Evolutionary conservation across 495 filamentous ascomycete species (phyloP).

Genomic region (Parathielavia hyrcaniae): DNA sequence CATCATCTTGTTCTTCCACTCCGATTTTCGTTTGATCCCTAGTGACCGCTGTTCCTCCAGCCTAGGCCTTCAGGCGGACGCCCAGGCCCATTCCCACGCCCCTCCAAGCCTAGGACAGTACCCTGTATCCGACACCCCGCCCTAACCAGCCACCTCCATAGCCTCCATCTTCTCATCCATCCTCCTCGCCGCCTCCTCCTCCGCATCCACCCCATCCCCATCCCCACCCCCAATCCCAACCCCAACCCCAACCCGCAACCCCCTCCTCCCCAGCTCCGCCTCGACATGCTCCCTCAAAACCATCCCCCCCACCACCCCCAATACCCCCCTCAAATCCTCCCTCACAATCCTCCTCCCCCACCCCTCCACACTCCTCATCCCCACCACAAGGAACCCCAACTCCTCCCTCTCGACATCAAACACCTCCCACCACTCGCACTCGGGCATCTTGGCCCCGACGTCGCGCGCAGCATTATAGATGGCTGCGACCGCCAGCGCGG

Average conservation of each 20-base stretch:
- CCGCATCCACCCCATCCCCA: conserved; percentile 48
- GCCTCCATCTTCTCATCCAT: conserved; percentile 50
- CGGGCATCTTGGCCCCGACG: conserved; percentile 65
- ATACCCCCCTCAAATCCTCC: conserved; percentile 28
- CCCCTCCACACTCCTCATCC: conserved; percentile 69
- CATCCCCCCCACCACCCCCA: conserved; percentile 41
- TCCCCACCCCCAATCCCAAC: conserved; percentile 31
- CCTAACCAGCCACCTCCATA: conserved; percentile 21
- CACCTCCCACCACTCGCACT: conserved; percentile 90
- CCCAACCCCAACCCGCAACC: conserved; percentile 28
- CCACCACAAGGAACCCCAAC: conserved; percentile 87
- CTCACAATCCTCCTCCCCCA: conserved; percentile 52
- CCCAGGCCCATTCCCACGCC: too few relatives aligned
- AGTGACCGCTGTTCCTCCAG: too few relatives aligned
- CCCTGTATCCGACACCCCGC: neutral
- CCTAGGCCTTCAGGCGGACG: too few relatives aligned
- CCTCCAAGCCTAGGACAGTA: too few relatives aligned
- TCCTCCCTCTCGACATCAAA: conserved; percentile 98
- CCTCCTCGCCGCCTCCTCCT: conserved; percentile 54
- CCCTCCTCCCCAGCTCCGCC: conserved; percentile 40
- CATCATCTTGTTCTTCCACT: too few relatives aligned
- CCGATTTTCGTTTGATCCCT: too few relatives aligned
- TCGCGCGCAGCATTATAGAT: conserved; percentile 87
- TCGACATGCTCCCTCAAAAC: conserved; percentile 32
- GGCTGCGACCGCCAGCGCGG: conserved; percentile 75